phyloP scores from a whole-genome alignment of 2,329 filamentous ascomycete genomes.

The Penicillium sp. region DNA sequence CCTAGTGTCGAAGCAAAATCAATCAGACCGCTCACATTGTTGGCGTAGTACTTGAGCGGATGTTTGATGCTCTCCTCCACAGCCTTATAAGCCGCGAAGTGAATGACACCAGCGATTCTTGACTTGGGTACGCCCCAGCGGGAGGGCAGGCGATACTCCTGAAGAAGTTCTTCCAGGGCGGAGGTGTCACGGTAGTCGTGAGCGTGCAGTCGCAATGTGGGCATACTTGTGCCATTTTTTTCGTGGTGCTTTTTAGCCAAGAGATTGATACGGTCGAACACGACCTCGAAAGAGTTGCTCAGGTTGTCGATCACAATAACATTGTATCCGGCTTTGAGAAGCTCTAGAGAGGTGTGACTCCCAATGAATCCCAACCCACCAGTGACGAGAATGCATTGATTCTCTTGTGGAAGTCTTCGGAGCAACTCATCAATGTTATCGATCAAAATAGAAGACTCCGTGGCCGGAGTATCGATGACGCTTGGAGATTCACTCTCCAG shows the following conservation, averaged over 20 bases:
- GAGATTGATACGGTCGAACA: slow-evolving; percentile 31
- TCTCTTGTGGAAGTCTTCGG: slow-evolving; percentile 32
- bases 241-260: slow-evolving; percentile 34
- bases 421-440: slow-evolving; percentile 41
- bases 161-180: slow-evolving; percentile 40
- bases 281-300: slow-evolving; percentile 35
- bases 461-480: slow-evolving; percentile 39
- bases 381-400: slow-evolving; percentile 40
- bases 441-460: slow-evolving; percentile 42
- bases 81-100: slow-evolving; percentile 63
- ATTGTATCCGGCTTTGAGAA: slow-evolving; percentile 38
- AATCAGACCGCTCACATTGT: slow-evolving; percentile 61
- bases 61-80: slow-evolving; percentile 57
- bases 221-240: slow-evolving; percentile 36
- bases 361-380: slow-evolving; percentile 40
- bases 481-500: slow-evolving; percentile 25
- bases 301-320: slow-evolving; percentile 40
- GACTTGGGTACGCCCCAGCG: slow-evolving; percentile 39
- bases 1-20: slow-evolving; percentile 53
- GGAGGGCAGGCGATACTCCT: slow-evolving; percentile 35
- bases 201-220: slow-evolving; percentile 42
- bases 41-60: slow-evolving; percentile 60
- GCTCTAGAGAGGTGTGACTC: slow-evolving; percentile 39
- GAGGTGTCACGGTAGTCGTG: slow-evolving; percentile 45
- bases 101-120: slow-evolving; percentile 58